Evolutionary conservation across 2,329 filamentous ascomycete genomes (phyloP).

Genomic region (Didymella glomerata): DNA sequence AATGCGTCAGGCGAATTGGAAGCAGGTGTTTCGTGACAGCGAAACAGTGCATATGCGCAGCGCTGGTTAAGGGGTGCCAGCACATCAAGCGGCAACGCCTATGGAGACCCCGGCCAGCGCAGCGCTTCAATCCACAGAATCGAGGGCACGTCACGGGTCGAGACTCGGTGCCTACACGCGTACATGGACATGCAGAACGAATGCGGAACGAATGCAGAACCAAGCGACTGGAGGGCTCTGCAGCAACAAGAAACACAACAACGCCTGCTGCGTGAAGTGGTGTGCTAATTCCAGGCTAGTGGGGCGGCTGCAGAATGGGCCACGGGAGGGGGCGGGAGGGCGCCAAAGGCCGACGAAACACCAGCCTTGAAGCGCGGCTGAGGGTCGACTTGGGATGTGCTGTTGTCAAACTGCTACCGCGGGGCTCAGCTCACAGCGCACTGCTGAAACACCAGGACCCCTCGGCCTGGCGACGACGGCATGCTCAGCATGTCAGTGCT

Average conservation of each 20-base stretch:
- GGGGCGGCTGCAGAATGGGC: slow-evolving; percentile 5
- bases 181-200: too few relatives aligned
- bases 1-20: not conserved
- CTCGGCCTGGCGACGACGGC: not conserved
- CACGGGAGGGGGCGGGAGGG: slow-evolving; percentile 24
- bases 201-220: not conserved
- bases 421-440: slow-evolving; percentile 4
- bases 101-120: slow-evolving; percentile 9
- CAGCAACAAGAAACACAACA: not conserved
- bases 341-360: slow-evolving; percentile 7
- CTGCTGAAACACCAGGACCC: slow-evolving; percentile 4
- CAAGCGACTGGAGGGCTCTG: not conserved
- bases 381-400: not conserved
- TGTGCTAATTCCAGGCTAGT: slow-evolving; percentile 6
- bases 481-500: too few relatives aligned
- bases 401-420: not conserved
- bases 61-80: slow-evolving; percentile 38
- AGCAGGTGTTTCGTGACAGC: slow-evolving; percentile 34
- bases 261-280: slow-evolving; percentile 1
- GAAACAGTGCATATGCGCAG: slow-evolving; percentile 37
- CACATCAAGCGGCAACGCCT: slow-evolving; percentile 35
- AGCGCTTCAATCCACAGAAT: slow-evolving; percentile 32
- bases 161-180: too few relatives aligned
- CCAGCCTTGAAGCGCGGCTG: slow-evolving; percentile 1
- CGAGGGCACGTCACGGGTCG: slow-evolving; percentile 11